Conservation (phyloP, 192 early-diverging fungal genomes). For the Dissophora ornata region DNA sequence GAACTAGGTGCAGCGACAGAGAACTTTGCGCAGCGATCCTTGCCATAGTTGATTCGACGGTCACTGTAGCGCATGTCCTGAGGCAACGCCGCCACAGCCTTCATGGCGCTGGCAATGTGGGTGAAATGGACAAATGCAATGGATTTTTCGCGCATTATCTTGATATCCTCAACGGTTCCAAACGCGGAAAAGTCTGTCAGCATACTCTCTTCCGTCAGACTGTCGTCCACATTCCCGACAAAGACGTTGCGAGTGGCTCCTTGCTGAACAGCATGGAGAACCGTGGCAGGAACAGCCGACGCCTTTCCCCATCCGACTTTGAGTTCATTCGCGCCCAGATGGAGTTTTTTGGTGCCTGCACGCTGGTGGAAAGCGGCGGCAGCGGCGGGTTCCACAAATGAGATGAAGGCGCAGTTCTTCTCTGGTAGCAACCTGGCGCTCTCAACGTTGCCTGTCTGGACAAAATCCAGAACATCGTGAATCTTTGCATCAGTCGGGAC, state of each 20-base stretch:
- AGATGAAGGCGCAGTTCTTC: constrained; percentile 84
- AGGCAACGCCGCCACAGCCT: constrained; percentile 74
- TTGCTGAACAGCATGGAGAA: constrained; percentile 68
- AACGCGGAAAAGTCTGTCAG: constrained; percentile 72
- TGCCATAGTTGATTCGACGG: constrained; percentile 81
- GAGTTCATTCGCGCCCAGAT: constrained; percentile 69
- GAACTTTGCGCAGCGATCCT: constrained; percentile 79
- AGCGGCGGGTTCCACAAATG: constrained; percentile 76
- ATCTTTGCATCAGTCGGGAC: constrained; percentile 67
- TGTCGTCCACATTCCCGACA: constrained; percentile 77
- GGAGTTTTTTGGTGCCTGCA: constrained; percentile 58
- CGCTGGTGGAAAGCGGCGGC: constrained; percentile 74
- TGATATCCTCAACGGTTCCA: constrained; percentile 79
- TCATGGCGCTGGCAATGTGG: constrained; percentile 74
- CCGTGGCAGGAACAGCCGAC: constrained; percentile 57
- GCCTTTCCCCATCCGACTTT: constrained; percentile 85
- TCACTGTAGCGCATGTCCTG: constrained; percentile 65
- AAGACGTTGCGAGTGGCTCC: constrained; percentile 87
- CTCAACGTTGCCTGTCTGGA: constrained; percentile 79
- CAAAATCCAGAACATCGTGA: constrained; percentile 76
- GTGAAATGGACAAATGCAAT: constrained; percentile 91
- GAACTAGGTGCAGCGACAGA: constrained; percentile 18
- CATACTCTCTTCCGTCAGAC: constrained; percentile 65
- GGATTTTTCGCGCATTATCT: constrained; percentile 75
- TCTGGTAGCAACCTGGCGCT: constrained; percentile 75